phyloP scores from a whole-genome alignment of 2,329 filamentous ascomycete species.

The Diaporthe helianthi region DNA sequence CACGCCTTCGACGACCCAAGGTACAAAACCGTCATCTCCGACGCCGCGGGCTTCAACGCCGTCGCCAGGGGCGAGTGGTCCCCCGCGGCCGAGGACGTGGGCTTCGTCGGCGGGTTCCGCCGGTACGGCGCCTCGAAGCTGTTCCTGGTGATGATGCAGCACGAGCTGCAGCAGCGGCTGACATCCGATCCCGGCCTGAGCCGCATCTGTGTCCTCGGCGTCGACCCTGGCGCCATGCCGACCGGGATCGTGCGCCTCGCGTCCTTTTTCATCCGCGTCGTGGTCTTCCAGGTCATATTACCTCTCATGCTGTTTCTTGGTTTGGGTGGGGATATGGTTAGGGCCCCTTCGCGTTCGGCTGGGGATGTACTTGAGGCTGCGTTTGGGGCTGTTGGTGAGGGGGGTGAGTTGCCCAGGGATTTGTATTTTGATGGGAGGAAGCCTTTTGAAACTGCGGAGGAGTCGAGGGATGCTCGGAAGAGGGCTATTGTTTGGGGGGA shows the following conservation, averaged over 20 bases:
- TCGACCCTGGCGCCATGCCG: neutral
- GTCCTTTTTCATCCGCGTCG: neutral
- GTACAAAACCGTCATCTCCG: neutral
- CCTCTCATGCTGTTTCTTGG: neutral
- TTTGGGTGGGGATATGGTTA: neutral
- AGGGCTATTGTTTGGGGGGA: neutral
- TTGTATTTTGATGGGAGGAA: neutral
- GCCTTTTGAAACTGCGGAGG: neutral
- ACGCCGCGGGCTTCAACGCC: neutral
- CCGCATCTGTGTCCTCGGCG: neutral
- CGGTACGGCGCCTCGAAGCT: neutral
- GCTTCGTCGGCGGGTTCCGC: neutral
- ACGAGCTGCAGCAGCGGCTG: neutral
- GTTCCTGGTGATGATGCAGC: neutral
- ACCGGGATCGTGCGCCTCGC: neutral
- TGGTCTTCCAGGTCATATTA: neutral
- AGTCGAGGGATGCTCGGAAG: neutral
- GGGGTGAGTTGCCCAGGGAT: neutral
- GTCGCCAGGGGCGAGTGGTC: neutral
- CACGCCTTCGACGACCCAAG: neutral
- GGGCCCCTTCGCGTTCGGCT: neutral
- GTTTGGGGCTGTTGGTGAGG: neutral
- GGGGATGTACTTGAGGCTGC: neutral
- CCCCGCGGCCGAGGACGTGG: neutral
- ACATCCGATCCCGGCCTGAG: neutral